Evolutionary conservation across 148 eudicot genomes (phyloP).

Genomic region (Spergularia marina): DNA sequence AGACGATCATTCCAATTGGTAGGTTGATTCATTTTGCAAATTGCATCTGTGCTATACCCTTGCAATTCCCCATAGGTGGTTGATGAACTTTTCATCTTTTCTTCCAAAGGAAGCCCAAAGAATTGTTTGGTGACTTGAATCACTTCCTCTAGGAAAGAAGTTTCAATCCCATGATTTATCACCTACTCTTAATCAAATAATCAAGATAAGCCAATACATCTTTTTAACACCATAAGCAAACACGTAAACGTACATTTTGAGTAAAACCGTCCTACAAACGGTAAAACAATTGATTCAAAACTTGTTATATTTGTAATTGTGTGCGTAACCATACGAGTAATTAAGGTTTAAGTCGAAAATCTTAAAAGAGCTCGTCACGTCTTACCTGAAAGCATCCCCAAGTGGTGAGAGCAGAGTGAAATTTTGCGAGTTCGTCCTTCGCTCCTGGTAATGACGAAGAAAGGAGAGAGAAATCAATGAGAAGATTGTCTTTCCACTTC

Average conservation of each 20-base stretch:
- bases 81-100: conserved; percentile 31
- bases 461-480: conserved; percentile 15
- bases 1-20: conserved; percentile 39
- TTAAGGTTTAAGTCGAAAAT: too few relatives aligned
- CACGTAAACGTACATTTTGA: neutral
- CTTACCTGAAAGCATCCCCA: conserved; percentile 22
- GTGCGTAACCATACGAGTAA: too few relatives aligned
- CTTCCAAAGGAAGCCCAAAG: conserved; percentile 38
- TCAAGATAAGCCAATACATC: neutral
- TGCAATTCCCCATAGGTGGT: conserved; percentile 19
- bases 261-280: neutral
- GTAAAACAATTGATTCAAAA: too few relatives aligned
- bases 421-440: conserved; percentile 3
- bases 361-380: too few relatives aligned
- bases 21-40: conserved; percentile 18
- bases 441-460: neutral
- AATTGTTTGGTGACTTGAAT: conserved; percentile 30
- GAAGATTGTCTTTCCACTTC: conserved; percentile 9
- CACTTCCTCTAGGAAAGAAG: neutral
- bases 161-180: conserved; percentile 20
- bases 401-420: conserved; percentile 7
- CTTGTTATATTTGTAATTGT: too few relatives aligned
- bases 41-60: conserved; percentile 36
- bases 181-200: neutral
- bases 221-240: neutral